Base-by-base conservation (phyloP, 192 early-diverging fungal species). In the Gorgonomyces haynaldii region DNA sequence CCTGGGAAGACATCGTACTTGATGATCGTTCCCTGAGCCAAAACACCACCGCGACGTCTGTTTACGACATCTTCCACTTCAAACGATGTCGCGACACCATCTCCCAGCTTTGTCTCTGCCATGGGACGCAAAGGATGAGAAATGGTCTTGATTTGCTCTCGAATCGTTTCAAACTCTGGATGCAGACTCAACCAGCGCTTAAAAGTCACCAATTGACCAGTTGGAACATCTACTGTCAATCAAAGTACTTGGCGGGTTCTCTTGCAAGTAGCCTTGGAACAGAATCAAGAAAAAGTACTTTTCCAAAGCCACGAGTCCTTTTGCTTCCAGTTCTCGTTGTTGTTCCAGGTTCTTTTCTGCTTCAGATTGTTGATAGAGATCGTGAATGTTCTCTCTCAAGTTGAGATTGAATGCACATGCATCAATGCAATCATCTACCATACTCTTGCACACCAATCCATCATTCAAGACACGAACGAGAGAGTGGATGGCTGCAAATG, bases 1-100 rank as follows among this genome's bases (percentile, higher is more conserved):
- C 76, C 74, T 0, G 79, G 78, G 60, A 81, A 81, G 15, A 77
- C 61, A 37, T 81, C 78, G 25, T 68, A 61, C 53, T 81, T 81
- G 31, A 81, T 48, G 48, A 81, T 81, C 1, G 74, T 78, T 16
- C 67, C 58, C 23, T 74, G 66, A 3, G 58, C 64, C 17, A 81
- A 46, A 1, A 81, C 79, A 9, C 65, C 64, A 1, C 79, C 79
- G 27, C 56, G 45, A 8, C 79, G 54, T 31, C 53, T 29, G 30
- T 58, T 61, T 1, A 81, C 74, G 0, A 80, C 79, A 0, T 65
- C 50, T 42, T 73, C 40, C 6, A 81, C 77, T 37, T 81, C 79
- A 21, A 52, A 60, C 9, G 71, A 56, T 22, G 78, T 51, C 0
- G 79, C 79, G 16, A 81, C 59, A 1, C 79, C 79, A 41, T 81